These are phyloP conservation scores for Zancudomyces culisetae DNA, from an alignment of 371 early-diverging fungal species.

Conservation along the genomic window DNA sequence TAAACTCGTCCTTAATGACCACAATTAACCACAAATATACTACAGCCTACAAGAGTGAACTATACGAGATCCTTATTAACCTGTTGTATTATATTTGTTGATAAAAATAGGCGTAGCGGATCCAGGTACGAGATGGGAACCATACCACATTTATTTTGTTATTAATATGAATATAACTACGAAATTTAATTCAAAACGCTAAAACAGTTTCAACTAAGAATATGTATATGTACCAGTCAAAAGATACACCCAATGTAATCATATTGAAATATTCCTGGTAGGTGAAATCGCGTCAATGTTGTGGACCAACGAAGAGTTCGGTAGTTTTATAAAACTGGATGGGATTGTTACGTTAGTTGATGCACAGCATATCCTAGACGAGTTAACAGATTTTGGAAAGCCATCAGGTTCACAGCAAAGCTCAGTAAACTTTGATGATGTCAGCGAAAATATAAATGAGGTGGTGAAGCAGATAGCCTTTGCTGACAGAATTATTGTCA, in stretches of 20 bases:
- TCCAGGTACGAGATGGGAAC: constrained; percentile 27
- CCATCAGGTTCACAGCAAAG: constrained; percentile 9
- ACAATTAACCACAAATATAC: too few species aligned
- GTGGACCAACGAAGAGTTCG: constrained; percentile 89
- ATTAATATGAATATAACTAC: background rate
- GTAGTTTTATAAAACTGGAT: constrained; percentile 73
- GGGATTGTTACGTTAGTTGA: constrained; percentile 88
- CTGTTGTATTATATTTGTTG: background rate
- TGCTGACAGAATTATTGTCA: constrained; percentile 83
- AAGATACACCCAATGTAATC: too few species aligned
- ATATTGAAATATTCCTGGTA: constrained; percentile 16
- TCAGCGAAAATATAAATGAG: too few species aligned
- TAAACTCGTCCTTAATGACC: too few species aligned
- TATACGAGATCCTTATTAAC: background rate
- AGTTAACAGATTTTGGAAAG: constrained; percentile 7
- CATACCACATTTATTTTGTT: background rate
- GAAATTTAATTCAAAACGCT: background rate
- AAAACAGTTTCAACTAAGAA: too few species aligned
- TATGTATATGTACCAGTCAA: too few species aligned
- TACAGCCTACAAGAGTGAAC: background rate
- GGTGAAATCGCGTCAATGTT: constrained; percentile 88
- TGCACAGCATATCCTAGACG: constrained; percentile 49
- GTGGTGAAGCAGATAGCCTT: constrained; percentile 76
- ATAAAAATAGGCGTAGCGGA: constrained; percentile 44
- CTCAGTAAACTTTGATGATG: too few species aligned